Evolutionary conservation across 306 rosid genomes (phyloP), one percentile per base, ranked within the genome.

Genomic region (Oemleria cerasiformis): DNA sequence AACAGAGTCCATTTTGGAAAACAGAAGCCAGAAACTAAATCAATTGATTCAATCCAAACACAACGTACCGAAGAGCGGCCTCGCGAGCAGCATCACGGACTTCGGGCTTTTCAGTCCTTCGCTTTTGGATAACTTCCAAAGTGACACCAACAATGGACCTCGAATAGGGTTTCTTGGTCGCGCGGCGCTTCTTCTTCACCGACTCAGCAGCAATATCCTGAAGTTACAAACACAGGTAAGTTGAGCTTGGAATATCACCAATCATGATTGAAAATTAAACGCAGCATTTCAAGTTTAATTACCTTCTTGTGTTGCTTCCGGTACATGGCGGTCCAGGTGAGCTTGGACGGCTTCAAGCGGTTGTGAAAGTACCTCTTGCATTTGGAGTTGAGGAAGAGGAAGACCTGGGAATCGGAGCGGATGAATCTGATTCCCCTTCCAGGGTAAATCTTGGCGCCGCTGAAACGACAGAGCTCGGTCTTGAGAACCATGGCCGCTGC

Each of bases 361-460:
- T 80, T 84, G 74, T 84, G 87, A 40, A 84, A 84, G 59, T 84
- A 84, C 74, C 85, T 70, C 79, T 84, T 84, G 85, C 87, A 84
- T 78, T 84, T 84, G 23, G 87, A 84, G 60, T 84, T 84, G 20
- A 71, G 78, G 67, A 84, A 84, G 67, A 80, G 82, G 68, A 84
- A 84, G 7, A 80, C 87, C 95, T 92, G 98, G 55, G 98, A 92
- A 85, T 92, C 98, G 19, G 89, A 63, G 16, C 98, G 96, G 43
- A 92, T 59, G 60, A 86, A 92, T 74, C 98, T 77, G 75, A 92
- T 90, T 9, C 98, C 98, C 42, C 19, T 88, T 8, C 98, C 98
- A 0, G 95, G 98, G 65, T 92, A 92, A 65, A 92, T 90, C 95
- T 92, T 92, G 68, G 85, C 87, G 14, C 96, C 97, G 60, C 97